These are phyloP conservation scores for Cutaneotrichosporon cavernicola DNA, from an alignment of 1,284 basidiomycete species.

Conservation along the genomic window DNA sequence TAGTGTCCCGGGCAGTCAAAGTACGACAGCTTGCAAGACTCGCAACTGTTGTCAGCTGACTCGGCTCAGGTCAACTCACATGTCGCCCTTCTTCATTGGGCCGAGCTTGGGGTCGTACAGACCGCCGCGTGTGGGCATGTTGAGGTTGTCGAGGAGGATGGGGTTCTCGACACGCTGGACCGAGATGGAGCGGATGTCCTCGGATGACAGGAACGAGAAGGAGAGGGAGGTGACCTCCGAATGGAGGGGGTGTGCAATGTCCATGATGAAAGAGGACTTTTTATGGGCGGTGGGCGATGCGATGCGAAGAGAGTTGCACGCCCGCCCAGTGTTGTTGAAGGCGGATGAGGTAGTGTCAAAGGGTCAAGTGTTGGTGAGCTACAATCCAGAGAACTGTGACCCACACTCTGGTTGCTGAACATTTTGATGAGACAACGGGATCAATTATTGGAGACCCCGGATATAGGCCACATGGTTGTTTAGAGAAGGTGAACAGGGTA, in stretches of 20 bases:
- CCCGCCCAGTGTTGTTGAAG: constrained; percentile 12
- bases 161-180: constrained; percentile 97
- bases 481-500: background rate
- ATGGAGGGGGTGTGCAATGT: constrained; percentile 84
- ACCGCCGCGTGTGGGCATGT: constrained; percentile 86
- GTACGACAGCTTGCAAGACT: constrained; percentile 87
- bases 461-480: background rate
- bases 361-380: constrained; percentile 9
- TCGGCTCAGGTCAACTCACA: constrained; percentile 60
- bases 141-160: constrained; percentile 87
- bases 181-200: constrained; percentile 88
- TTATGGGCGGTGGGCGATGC: constrained; percentile 18
- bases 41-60: constrained; percentile 63
- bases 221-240: constrained; percentile 81
- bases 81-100: constrained; percentile 79
- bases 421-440: background rate
- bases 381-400: background rate
- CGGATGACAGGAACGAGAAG: constrained; percentile 90
- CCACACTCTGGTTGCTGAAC: background rate
- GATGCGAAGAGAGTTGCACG: constrained; percentile 15
- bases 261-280: constrained; percentile 62
- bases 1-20: constrained; percentile 91
- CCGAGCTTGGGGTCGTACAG: constrained; percentile 95
- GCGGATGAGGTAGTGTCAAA: constrained; percentile 8
- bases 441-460: constrained; percentile 5